A percentile compares a stretch with the other conserved stretches of the same genome.
These are phyloP conservation scores for Rubus parviflorus DNA, from an alignment of 306 rosid genomes.

Conservation along the genomic window DNA sequence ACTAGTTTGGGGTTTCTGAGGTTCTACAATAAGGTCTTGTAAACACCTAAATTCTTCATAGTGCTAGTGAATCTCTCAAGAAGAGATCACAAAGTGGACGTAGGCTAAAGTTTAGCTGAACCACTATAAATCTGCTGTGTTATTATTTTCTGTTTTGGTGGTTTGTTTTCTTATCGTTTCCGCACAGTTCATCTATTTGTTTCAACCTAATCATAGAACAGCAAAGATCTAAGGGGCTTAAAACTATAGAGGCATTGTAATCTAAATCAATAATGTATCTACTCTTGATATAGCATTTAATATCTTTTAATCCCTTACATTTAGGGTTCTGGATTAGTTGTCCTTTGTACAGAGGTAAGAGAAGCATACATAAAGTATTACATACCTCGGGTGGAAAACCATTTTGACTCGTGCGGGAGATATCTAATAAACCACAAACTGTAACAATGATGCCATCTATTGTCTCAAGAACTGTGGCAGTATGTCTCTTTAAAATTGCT, in stretches of 20 bases:
- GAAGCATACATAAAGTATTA: not conserved
- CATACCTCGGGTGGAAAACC: slow-evolving; percentile 43
- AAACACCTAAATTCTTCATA: too few relatives aligned
- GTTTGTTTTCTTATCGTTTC: too few relatives aligned
- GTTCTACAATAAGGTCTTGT: too few relatives aligned
- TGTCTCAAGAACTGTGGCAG: slow-evolving; percentile 38
- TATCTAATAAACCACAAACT: slow-evolving; percentile 34
- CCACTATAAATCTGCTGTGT: too few relatives aligned
- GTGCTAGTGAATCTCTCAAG: too few relatives aligned
- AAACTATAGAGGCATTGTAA: not conserved
- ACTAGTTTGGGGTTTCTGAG: too few relatives aligned
- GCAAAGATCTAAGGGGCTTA: too few relatives aligned
- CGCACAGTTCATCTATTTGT: too few relatives aligned
- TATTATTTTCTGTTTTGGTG: too few relatives aligned
- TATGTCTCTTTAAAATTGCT: slow-evolving; percentile 41
- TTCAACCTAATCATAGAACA: too few relatives aligned
- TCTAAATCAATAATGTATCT: not conserved
- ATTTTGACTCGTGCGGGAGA: slow-evolving; percentile 40
- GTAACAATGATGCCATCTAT: slow-evolving; percentile 38
- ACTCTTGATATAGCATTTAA: not conserved
- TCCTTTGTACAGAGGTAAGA: not conserved
- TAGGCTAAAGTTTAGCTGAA: too few relatives aligned
- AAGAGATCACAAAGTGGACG: too few relatives aligned
- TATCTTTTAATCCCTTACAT: not conserved
- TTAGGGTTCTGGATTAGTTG: not conserved